phyloP scores from a whole-genome alignment of 257 asterid species.

The Nicotiana tabacum region DNA sequence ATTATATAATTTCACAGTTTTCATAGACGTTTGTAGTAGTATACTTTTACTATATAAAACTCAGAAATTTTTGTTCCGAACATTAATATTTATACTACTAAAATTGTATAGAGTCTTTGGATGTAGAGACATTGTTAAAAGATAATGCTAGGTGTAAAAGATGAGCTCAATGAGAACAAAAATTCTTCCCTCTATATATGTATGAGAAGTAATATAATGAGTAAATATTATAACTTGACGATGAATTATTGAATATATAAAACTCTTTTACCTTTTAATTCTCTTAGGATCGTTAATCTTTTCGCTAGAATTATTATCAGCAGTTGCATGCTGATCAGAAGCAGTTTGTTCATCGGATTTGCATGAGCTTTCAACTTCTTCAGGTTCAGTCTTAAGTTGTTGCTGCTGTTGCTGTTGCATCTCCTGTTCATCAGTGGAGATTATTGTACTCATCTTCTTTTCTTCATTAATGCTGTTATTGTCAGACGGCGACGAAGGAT shows the following conservation, averaged over 20 bases:
- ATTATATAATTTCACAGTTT: neutral
- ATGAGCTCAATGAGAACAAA: neutral
- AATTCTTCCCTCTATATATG: no score
- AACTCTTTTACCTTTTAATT: slow-evolving; percentile 56
- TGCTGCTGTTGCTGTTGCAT: neutral
- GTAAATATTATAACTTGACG: no score
- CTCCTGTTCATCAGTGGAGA: slow-evolving; percentile 17
- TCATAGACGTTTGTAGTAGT: neutral
- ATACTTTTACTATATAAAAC: neutral
- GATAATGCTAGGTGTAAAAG: neutral
- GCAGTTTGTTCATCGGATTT: slow-evolving; percentile 39
- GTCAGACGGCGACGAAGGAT: slow-evolving; percentile 74
- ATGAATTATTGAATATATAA: neutral
- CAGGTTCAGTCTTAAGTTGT: slow-evolving; percentile 61
- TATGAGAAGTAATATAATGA: no score
- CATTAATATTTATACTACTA: neutral
- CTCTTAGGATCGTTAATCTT: slow-evolving; percentile 75
- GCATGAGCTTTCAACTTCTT: slow-evolving; percentile 61
- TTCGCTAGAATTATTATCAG: slow-evolving; percentile 35
- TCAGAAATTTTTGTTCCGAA: neutral
- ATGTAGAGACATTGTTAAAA: neutral
- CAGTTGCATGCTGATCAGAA: slow-evolving; percentile 12
- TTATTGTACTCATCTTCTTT: neutral
- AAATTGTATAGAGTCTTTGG: neutral
- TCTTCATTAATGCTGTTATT: slow-evolving; percentile 69